A percentile compares a stretch with the other conserved stretches of the same genome.
Evolutionary conservation across 441 rosid genomes (phyloP).

Genomic region (Erodium trifolium): DNA sequence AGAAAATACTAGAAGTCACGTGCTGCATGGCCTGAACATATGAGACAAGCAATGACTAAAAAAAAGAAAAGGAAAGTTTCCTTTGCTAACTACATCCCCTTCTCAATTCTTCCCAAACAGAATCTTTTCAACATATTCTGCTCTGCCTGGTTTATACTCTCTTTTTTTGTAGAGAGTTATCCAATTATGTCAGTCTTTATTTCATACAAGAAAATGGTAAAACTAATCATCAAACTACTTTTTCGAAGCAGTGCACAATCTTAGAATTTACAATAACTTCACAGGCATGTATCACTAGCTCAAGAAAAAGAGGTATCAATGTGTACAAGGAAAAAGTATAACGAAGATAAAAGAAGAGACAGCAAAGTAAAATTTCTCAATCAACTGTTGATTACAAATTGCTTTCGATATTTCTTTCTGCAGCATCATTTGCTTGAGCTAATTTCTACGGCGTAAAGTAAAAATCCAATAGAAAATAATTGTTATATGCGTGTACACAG

Average conservation of each 20-base stretch:
- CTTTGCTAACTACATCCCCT: background rate
- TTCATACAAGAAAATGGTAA: background rate
- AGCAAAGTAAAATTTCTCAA: background rate
- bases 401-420: background rate
- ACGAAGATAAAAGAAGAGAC: background rate
- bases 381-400: background rate
- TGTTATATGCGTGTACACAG: background rate
- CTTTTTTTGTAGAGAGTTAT: background rate
- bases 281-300: background rate
- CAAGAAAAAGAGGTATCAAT: background rate
- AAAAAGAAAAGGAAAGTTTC: background rate
- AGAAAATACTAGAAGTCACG: background rate
- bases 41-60: background rate
- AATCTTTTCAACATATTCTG: background rate
- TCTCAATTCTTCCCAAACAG: background rate
- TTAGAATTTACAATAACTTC: background rate
- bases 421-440: background rate
- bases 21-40: background rate
- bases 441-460: background rate
- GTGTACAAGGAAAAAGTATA: background rate
- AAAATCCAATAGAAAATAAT: background rate
- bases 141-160: background rate
- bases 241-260: background rate
- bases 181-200: background rate
- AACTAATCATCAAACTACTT: background rate